phyloP scores from a whole-genome alignment of 2,329 filamentous ascomycete genomes.

The Didymellaceae sp. region DNA sequence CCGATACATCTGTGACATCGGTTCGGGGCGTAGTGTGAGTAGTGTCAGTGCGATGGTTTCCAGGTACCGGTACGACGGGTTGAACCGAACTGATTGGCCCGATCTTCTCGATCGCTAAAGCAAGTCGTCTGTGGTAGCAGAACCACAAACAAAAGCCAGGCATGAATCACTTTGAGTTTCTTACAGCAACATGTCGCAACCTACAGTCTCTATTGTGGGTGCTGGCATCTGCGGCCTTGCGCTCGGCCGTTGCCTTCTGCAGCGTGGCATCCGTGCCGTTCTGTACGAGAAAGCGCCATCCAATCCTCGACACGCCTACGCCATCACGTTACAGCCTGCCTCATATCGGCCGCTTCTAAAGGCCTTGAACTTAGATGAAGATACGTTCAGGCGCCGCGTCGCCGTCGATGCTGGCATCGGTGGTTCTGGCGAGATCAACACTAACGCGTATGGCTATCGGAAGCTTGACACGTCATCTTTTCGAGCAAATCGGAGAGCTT shows the following conservation, averaged over 20 bases:
- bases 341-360: constrained; percentile 44
- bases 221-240: constrained; percentile 55
- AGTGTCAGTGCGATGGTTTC: no score
- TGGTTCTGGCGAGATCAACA: constrained; percentile 28
- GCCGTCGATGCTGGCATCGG: constrained; percentile 40
- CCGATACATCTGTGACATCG: no score
- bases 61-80: no score
- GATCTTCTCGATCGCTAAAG: no score
- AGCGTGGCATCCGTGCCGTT: constrained; percentile 37
- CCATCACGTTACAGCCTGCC: constrained; percentile 47
- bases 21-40: no score
- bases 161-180: no score
- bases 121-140: no score
- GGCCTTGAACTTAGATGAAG: constrained; percentile 41
- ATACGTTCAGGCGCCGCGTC: constrained; percentile 37
- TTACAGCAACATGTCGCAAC: constrained; percentile 44
- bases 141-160: no score
- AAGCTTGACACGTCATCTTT: constrained; percentile 27
- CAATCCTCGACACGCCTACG: constrained; percentile 44
- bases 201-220: constrained; percentile 46
- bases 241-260: constrained; percentile 45
- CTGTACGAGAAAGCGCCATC: constrained; percentile 45
- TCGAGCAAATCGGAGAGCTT: constrained; percentile 44
- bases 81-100: no score
- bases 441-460: constrained; percentile 13